phyloP scores from a whole-genome alignment of 2,329 filamentous ascomycete genomes.

The Colletotrichum liaoningense region DNA sequence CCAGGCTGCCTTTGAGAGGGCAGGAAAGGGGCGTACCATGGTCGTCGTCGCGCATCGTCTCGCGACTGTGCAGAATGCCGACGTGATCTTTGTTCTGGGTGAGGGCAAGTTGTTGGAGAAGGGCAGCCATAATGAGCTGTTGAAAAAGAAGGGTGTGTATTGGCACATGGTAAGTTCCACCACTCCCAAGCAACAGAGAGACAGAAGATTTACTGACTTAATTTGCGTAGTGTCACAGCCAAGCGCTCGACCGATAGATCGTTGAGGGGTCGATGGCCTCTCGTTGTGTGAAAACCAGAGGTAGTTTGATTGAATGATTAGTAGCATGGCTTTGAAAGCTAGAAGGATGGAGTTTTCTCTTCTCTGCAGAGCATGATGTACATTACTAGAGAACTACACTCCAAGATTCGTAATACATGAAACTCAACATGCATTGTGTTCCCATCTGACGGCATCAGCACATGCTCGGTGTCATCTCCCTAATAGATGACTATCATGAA shows the following conservation, averaged over 20 bases:
- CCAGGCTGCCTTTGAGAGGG: constrained; percentile 75
- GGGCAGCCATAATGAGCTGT: constrained; percentile 63
- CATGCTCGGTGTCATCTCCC: no score
- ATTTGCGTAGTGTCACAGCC: constrained; percentile 64
- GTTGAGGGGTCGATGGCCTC: not conserved
- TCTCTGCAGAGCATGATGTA: not conserved
- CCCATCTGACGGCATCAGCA: not conserved
- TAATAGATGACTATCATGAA: no score
- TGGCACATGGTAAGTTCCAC: constrained; percentile 65
- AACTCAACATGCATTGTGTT: not conserved
- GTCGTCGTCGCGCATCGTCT: constrained; percentile 83
- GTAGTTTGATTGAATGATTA: not conserved
- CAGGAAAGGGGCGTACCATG: constrained; percentile 71
- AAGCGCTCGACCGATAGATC: constrained; percentile 63
- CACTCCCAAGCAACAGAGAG: not conserved
- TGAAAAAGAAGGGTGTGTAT: constrained; percentile 64
- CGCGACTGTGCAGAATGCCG: constrained; percentile 81
- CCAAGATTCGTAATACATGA: not conserved
- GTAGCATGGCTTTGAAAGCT: not conserved
- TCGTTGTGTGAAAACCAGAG: no score
- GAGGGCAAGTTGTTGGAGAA: constrained; percentile 68
- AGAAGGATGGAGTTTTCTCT: not conserved
- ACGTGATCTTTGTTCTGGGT: constrained; percentile 84
- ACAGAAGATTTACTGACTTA: constrained; percentile 39
- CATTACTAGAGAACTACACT: not conserved